Conservation (phyloP, 805 yeast genomes). For the Metschnikowia sp. region DNA sequence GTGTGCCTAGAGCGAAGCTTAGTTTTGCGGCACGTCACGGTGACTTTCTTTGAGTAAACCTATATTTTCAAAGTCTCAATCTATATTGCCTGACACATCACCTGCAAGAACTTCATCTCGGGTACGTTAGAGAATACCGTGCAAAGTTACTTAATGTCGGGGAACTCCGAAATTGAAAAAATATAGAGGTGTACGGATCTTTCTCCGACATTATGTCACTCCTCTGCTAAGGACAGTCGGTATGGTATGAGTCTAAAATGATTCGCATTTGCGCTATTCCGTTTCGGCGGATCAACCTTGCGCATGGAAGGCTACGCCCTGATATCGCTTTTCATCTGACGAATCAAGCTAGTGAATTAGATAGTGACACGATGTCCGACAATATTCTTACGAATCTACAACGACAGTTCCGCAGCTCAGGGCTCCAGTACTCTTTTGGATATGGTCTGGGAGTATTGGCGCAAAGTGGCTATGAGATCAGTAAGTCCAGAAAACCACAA, state of each 20-base stretch:
- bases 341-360: not conserved
- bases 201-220: not conserved
- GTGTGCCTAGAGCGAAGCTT: too few species aligned
- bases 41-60: too few species aligned
- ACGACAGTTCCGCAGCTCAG: constrained; percentile 39
- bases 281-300: too few species aligned
- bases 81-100: too few species aligned
- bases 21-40: too few species aligned
- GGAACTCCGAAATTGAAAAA: not conserved
- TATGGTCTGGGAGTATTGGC: constrained; percentile 93
- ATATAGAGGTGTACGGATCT: not conserved
- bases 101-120: not conserved
- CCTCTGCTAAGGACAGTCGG: not conserved
- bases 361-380: not conserved
- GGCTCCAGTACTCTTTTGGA: constrained; percentile 79
- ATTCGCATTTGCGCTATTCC: too few species aligned
- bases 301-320: too few species aligned
- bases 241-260: not conserved
- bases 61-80: too few species aligned
- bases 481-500: constrained; percentile 51
- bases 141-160: not conserved
- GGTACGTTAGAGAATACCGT: not conserved
- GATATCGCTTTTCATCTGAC: too few species aligned
- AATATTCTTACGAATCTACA: constrained; percentile 7
- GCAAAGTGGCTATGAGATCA: constrained; percentile 47